Conservation (phyloP, 1,284 basidiomycete genomes). For the Singerocomus inundabilis region DNA sequence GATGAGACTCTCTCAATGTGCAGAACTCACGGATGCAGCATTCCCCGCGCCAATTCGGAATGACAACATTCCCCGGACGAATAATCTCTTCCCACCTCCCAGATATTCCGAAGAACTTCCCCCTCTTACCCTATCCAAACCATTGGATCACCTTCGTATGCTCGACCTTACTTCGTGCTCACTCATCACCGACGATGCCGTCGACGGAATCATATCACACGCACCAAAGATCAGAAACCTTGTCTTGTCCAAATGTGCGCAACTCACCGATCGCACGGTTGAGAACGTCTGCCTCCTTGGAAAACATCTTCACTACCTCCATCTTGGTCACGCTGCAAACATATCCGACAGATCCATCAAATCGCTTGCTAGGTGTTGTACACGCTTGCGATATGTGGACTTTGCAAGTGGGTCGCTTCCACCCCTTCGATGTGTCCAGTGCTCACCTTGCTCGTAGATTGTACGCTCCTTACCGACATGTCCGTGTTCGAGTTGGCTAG, state of each 20-base stretch:
- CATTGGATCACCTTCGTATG: conserved; percentile 83
- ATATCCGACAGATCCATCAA: conserved; percentile 92
- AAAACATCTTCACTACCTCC: conserved; percentile 91
- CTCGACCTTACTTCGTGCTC: conserved; percentile 88
- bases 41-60: conserved; percentile 71
- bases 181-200: conserved; percentile 81
- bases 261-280: conserved; percentile 84
- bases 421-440: not conserved
- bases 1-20: conserved; percentile 82
- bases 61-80: conserved; percentile 38
- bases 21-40: conserved; percentile 77
- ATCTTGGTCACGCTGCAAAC: conserved; percentile 86
- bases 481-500: conserved; percentile 89
- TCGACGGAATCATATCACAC: conserved; percentile 87
- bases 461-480: conserved; percentile 86
- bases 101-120: conserved; percentile 48
- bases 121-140: conserved; percentile 57
- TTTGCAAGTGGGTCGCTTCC: conserved; percentile 76
- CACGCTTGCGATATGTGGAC: conserved; percentile 94
- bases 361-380: conserved; percentile 83
- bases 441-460: conserved; percentile 54
- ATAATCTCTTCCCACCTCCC: conserved; percentile 52
- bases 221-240: conserved; percentile 92
- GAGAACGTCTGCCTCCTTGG: conserved; percentile 87
- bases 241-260: conserved; percentile 87